These are phyloP conservation scores for Anisodus tanguticus DNA, from an alignment of 257 asterid genomes.

Conservation along the genomic window DNA sequence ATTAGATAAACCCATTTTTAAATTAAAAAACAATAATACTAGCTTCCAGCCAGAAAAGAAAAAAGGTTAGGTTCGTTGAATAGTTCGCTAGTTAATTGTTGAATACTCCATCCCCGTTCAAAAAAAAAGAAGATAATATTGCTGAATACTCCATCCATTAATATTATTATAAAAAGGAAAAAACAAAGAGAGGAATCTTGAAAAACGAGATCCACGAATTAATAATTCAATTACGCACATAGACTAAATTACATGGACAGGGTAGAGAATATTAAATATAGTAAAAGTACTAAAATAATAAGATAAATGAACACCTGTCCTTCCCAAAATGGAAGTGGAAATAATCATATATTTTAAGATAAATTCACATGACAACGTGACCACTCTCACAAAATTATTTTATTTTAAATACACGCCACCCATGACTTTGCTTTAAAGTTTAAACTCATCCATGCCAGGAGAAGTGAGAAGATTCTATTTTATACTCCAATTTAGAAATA, in stretches of 20 bases:
- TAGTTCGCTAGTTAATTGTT: not conserved
- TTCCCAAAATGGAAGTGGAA: not conserved
- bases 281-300: not conserved
- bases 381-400: not conserved
- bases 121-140: not conserved
- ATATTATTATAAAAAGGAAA: not conserved
- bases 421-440: slow-evolving; percentile 17
- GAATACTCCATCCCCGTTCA: not conserved
- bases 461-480: not conserved
- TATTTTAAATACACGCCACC: not conserved
- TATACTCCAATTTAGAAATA: not conserved
- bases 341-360: not conserved
- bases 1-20: not conserved
- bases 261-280: not conserved
- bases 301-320: not conserved
- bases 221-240: not conserved
- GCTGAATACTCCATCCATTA: not conserved
- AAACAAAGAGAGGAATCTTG: not conserved
- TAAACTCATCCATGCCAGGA: not conserved
- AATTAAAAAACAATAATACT: not conserved
- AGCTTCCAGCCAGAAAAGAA: not conserved
- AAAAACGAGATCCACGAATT: slow-evolving; percentile 21
- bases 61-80: not conserved
- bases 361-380: slow-evolving; percentile 20
- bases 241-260: not conserved